phyloP scores from a whole-genome alignment of 495 filamentous ascomycete genomes.

The Darksidea phi region DNA sequence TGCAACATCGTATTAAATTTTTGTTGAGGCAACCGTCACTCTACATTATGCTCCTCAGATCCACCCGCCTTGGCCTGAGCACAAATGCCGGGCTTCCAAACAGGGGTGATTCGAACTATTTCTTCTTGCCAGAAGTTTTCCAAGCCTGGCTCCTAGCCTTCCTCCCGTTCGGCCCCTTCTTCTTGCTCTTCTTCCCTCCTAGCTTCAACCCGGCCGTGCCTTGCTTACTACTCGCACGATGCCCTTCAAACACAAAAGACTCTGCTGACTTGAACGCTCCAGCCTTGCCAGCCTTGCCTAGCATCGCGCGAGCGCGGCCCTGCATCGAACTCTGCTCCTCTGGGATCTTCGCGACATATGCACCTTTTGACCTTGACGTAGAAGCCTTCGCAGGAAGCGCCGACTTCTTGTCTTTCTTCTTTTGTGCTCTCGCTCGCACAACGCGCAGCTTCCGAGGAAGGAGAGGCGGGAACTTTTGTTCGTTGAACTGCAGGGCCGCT shows the following conservation, averaged over 20 bases:
- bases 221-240: slow-evolving; percentile 68
- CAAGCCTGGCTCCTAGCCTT: not conserved
- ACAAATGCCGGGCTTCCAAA: no score
- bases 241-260: slow-evolving; percentile 83
- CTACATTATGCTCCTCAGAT: no score
- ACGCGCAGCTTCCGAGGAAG: slow-evolving; percentile 86
- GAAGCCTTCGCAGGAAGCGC: not conserved
- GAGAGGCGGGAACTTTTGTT: slow-evolving; percentile 89
- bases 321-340: slow-evolving; percentile 68
- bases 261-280: slow-evolving; percentile 60
- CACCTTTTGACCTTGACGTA: slow-evolving; percentile 44
- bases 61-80: no score
- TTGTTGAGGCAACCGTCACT: no score
- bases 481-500: slow-evolving; percentile 77
- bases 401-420: slow-evolving; percentile 59
- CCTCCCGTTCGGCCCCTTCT: slow-evolving; percentile 27
- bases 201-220: slow-evolving; percentile 53
- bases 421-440: slow-evolving; percentile 72
- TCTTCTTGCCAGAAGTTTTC: not conserved
- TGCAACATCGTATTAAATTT: no score
- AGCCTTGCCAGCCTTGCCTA: slow-evolving; percentile 65
- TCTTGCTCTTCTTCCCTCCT: slow-evolving; percentile 53
- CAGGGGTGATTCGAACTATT: no score
- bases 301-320: slow-evolving; percentile 77
- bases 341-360: slow-evolving; percentile 61